Conservation (phyloP, 2,329 filamentous ascomycete species). For the Fusarium bactridioides region DNA sequence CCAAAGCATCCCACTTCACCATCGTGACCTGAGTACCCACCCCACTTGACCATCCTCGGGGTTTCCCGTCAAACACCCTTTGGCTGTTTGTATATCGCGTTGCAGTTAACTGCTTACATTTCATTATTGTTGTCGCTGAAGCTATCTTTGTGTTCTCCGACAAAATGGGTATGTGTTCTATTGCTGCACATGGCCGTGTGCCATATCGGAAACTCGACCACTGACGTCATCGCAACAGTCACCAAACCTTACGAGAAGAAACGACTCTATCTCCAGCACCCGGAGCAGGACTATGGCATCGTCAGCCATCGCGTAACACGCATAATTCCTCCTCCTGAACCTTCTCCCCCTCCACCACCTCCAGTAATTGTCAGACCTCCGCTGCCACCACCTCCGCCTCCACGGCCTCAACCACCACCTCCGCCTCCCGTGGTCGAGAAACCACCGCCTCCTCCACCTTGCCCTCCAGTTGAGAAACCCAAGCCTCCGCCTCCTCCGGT, state of each 20-base stretch:
- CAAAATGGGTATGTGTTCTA: slow-evolving; percentile 38
- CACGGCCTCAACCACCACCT: slow-evolving; percentile 28
- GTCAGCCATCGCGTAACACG: slow-evolving; percentile 50
- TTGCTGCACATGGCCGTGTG: slow-evolving; percentile 15
- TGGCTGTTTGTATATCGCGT: slow-evolving; percentile 6
- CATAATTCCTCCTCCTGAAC: slow-evolving; percentile 45
- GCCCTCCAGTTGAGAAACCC: slow-evolving; percentile 16
- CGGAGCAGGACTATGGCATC: slow-evolving; percentile 49
- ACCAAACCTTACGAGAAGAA: slow-evolving; percentile 49
- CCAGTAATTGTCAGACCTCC: slow-evolving; percentile 30
- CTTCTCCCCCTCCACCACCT: slow-evolving; percentile 43
- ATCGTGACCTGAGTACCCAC: slow-evolving; percentile 17
- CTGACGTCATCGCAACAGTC: slow-evolving; percentile 40
- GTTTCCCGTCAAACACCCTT: slow-evolving; percentile 7
- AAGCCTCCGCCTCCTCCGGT: slow-evolving; percentile 37
- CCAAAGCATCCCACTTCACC: slow-evolving; percentile 10
- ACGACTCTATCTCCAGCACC: slow-evolving; percentile 53
- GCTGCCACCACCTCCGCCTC: slow-evolving; percentile 35
- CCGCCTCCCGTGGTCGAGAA: slow-evolving; percentile 23
- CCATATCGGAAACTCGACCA: slow-evolving; percentile 8
- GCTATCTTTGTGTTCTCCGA: not conserved
- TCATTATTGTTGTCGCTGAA: not conserved
- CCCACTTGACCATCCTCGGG: slow-evolving; percentile 16
- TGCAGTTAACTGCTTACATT: slow-evolving; percentile 25
- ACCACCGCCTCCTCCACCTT: slow-evolving; percentile 35